phyloP scores from a whole-genome alignment of 2,329 filamentous ascomycete species.

The Scedosporium minutisporum region DNA sequence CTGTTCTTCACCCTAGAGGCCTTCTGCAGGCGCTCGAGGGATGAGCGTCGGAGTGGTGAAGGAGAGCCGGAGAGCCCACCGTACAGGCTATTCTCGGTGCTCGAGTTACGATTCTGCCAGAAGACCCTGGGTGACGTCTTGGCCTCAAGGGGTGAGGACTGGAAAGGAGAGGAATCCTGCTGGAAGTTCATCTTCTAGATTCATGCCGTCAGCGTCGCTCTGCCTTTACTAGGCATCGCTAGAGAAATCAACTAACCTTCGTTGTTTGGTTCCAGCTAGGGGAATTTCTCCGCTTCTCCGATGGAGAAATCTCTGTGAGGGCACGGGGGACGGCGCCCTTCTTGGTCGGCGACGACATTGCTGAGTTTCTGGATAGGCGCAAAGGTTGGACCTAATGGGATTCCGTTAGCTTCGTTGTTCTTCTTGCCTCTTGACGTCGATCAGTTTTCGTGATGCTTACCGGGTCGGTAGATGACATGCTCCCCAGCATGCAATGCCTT shows the following conservation, averaged over 20 bases:
- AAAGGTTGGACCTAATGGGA: conserved; percentile 58
- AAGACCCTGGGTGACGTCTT: conserved; percentile 73
- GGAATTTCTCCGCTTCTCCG: conserved; percentile 81
- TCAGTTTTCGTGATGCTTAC: background rate
- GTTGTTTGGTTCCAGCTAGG: conserved; percentile 73
- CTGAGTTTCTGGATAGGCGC: conserved; percentile 64
- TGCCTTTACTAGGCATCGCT: background rate
- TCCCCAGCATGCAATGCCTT: background rate
- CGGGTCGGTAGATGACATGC: conserved; percentile 2
- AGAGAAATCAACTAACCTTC: conserved; percentile 46
- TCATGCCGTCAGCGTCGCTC: conserved; percentile 18
- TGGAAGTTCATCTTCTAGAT: conserved; percentile 56
- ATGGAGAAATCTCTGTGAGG: conserved; percentile 80
- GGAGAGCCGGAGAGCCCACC: conserved; percentile 51
- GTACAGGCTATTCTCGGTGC: conserved; percentile 60
- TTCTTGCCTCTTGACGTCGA: background rate
- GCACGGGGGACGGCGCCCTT: conserved; percentile 59
- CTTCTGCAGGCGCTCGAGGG: conserved; percentile 89
- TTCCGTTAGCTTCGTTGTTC: background rate
- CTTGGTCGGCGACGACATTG: conserved; percentile 52
- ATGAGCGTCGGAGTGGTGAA: conserved; percentile 71
- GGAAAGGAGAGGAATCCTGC: conserved; percentile 73
- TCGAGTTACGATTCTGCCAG: conserved; percentile 72
- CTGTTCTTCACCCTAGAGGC: conserved; percentile 96
- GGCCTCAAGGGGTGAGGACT: conserved; percentile 65